These are phyloP conservation scores for Epichloe uncinata DNA, from an alignment of 2,329 filamentous ascomycete genomes.

Conservation along the genomic window DNA sequence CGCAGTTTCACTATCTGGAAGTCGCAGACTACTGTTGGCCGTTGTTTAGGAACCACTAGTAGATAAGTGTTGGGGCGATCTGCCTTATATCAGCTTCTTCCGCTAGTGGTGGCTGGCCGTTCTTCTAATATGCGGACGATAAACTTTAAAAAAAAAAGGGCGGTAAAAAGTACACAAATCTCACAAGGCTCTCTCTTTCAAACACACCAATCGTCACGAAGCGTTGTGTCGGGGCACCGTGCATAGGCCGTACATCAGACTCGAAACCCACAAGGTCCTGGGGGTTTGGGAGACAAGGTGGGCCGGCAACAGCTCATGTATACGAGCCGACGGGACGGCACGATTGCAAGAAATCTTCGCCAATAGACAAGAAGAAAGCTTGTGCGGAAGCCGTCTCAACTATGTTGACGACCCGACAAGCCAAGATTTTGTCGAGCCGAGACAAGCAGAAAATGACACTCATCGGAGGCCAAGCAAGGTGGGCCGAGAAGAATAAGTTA, in stretches of 20 bases:
- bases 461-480: neutral
- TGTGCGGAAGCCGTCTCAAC: neutral
- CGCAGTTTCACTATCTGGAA: neutral
- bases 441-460: neutral
- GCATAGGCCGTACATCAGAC: neutral
- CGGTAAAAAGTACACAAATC: neutral
- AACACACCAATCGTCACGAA: neutral
- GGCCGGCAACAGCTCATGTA: neutral
- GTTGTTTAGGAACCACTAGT: neutral
- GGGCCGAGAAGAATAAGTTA: neutral
- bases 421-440: neutral
- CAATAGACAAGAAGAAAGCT: neutral
- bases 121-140: neutral
- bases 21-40: neutral
- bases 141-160: neutral
- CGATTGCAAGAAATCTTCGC: neutral
- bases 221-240: neutral
- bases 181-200: neutral
- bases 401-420: neutral
- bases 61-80: neutral
- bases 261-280: constrained; percentile 1
- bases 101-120: neutral
- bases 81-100: neutral
- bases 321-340: neutral
- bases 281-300: neutral